Evolutionary conservation across 768 basidiomycete species (phyloP), one percentile per base, ranked within the genome.

Genomic region (Pleurotus citrinopileatus): DNA sequence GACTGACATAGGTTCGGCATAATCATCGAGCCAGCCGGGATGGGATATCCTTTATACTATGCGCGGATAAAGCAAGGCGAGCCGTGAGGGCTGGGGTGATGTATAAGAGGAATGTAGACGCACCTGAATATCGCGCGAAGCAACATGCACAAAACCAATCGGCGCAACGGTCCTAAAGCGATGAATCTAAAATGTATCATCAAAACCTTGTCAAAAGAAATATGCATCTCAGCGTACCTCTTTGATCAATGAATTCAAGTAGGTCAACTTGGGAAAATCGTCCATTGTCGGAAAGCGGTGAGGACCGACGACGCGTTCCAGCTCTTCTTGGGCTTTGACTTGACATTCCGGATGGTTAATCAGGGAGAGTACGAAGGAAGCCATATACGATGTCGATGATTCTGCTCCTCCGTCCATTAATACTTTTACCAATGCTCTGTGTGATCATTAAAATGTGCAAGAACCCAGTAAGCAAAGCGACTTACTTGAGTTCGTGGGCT

Each of bases 101-200:
- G n/a, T 34, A 20, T 8, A 9, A 22, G 9, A 36, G 28, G 4
- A 34, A 34, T 4, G 29, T 9, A 38, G 8, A 40, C 28, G 1
- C 34, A 51, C 50, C 19, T 51, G 19, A 27, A 17, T 37, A 3
- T 36, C 50, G 8, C 13, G 50, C 17, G 34, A 40, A 9, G 50
- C 37, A 5, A 36, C 37, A 36, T 40, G 32, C 13, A 32, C 20
- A 3, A 51, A 6, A 1, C 50, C 50, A 2, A 36, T 3, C 12
- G 50, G 50, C 13, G 29, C 5, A 22, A 40, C 27, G n/a, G 50
- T 28, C 22, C 37, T 51, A n/a, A 36, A 51, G 28, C 50, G 50
- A 23, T 36, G 50, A 32, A 51, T 15, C 45, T 40, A n/a, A 5
- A 40, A 40, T 25, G 45, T 3, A 46, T 15, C 3, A 10, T 13